A percentile compares a stretch with the other conserved stretches of the same genome.
phyloP scores from a whole-genome alignment of 331 rosid species.

The Saraca asoca region DNA sequence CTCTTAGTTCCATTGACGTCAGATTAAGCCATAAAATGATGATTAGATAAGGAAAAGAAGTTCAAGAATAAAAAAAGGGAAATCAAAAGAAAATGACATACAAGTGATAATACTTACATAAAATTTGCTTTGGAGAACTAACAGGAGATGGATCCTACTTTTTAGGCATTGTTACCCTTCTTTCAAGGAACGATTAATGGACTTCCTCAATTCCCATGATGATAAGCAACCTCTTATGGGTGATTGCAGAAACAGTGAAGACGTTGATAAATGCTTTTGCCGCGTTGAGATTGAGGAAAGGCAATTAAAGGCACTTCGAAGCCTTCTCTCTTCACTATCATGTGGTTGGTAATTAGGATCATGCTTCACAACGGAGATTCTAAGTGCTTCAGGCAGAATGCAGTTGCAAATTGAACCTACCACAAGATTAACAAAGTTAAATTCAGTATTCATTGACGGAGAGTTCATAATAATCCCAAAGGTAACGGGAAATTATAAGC shows the following conservation, averaged over 20 bases:
- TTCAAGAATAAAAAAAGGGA: background rate
- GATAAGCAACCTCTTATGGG: conserved; percentile 84
- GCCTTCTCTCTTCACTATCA: conserved; percentile 75
- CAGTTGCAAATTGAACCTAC: conserved; percentile 90
- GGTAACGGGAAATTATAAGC: background rate
- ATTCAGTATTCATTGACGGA: too few species aligned
- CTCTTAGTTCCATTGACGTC: background rate
- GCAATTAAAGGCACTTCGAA: conserved; percentile 64
- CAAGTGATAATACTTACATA: conserved; percentile 31
- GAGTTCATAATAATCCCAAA: too few species aligned
- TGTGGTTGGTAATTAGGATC: conserved; percentile 58
- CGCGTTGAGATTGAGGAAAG: conserved; percentile 86
- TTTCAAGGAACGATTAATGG: conserved; percentile 69
- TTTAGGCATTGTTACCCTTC: conserved; percentile 56
- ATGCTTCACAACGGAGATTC: conserved; percentile 68
- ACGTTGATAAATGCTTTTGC: conserved; percentile 84
- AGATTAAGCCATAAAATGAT: conserved; percentile 10
- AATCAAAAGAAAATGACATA: background rate
- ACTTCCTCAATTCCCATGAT: conserved; percentile 78
- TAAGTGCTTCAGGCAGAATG: conserved; percentile 81
- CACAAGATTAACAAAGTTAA: conserved; percentile 28
- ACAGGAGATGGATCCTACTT: background rate
- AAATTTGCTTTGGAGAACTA: background rate
- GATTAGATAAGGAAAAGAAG: background rate
- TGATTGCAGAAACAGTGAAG: conserved; percentile 84